A percentile compares a stretch with the other conserved stretches of the same genome.
These are phyloP conservation scores for Russula abietina DNA, from an alignment of 768 basidiomycete genomes.

Conservation along the genomic window DNA sequence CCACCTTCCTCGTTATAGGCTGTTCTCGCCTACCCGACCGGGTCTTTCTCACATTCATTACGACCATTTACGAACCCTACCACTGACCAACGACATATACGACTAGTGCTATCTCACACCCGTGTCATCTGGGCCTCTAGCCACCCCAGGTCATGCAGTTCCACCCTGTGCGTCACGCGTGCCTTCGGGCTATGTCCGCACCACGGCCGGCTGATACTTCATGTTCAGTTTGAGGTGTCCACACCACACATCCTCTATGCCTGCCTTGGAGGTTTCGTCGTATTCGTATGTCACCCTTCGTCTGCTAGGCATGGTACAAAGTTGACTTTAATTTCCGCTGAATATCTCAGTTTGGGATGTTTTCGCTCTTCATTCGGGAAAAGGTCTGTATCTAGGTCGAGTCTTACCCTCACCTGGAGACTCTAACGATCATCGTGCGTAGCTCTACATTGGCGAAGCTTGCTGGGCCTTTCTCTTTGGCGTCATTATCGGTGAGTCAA, in stretches of 20 bases:
- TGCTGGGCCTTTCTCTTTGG: constrained; percentile 93
- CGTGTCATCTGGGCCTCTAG: neutral
- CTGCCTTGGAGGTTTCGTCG: constrained; percentile 75
- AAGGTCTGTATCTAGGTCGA: constrained; percentile 41
- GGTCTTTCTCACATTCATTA: neutral
- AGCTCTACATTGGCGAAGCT: constrained; percentile 94
- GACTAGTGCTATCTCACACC: neutral
- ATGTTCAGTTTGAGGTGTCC: constrained; percentile 49
- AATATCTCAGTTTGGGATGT: constrained; percentile 77
- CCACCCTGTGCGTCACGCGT: constrained; percentile 39
- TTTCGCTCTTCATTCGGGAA: constrained; percentile 87
- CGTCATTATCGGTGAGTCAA: constrained; percentile 69
- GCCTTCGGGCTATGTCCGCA: neutral
- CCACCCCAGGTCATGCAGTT: constrained; percentile 37
- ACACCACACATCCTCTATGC: constrained; percentile 74
- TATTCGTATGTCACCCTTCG: constrained; percentile 45
- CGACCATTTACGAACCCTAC: constrained; percentile 3
- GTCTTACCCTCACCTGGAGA: neutral
- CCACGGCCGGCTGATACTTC: constrained; percentile 4
- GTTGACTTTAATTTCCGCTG: neutral
- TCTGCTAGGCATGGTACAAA: neutral
- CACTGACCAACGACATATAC: neutral
- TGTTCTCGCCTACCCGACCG: neutral
- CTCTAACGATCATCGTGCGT: constrained; percentile 1
- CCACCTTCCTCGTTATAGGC: neutral